These are phyloP conservation scores for Russula vinacea DNA, from an alignment of 768 basidiomycete genomes.

Conservation along the genomic window DNA sequence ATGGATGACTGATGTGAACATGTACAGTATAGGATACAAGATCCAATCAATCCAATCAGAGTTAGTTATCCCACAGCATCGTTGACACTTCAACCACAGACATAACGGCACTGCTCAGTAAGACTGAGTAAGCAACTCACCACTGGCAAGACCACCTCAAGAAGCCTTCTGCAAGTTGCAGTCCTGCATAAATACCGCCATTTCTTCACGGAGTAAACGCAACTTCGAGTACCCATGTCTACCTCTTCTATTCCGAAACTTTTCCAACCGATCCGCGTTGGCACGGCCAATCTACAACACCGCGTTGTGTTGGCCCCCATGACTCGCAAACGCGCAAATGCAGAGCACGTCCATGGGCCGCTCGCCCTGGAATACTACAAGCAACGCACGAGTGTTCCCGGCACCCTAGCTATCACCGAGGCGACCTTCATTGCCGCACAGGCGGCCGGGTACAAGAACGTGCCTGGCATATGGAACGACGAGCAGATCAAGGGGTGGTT, in stretches of 20 bases:
- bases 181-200: background rate
- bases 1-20: no score
- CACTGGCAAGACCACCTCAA: no score
- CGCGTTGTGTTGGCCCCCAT: conserved; percentile 54
- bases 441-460: conserved; percentile 48
- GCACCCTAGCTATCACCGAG: conserved; percentile 57
- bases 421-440: conserved; percentile 50
- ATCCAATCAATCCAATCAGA: no score
- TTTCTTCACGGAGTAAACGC: background rate
- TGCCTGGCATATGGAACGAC: conserved; percentile 62
- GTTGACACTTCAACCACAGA: no score
- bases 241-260: conserved; percentile 32
- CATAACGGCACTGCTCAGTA: background rate
- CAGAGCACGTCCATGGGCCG: conserved; percentile 37
- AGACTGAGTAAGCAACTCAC: background rate
- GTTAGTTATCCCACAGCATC: no score
- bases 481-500: conserved; percentile 57
- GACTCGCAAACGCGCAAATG: conserved; percentile 46
- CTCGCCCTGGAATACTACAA: conserved; percentile 46
- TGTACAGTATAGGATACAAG: no score
- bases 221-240: background rate
- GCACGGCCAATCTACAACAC: conserved; percentile 44
- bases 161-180: no score
- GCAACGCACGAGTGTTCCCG: conserved; percentile 47
- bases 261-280: conserved; percentile 49